A percentile compares a stretch with the other conserved stretches of the same genome.
phyloP scores from a whole-genome alignment of 2,329 filamentous ascomycete species.

The Paraconiothyrium brasiliense region DNA sequence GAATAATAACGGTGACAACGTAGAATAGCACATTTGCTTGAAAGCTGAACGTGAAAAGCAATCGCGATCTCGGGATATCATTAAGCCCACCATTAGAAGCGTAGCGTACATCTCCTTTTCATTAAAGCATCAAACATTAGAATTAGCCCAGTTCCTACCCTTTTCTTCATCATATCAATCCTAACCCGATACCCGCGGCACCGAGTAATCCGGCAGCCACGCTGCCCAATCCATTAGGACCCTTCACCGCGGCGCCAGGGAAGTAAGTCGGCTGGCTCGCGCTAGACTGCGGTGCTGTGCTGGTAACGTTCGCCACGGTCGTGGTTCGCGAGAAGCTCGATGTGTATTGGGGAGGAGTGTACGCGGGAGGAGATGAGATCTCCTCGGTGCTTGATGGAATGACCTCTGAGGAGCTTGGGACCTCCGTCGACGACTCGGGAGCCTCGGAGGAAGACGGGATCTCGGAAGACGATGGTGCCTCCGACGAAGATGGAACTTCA shows the following conservation, averaged over 20 bases:
- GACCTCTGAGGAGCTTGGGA: constrained; percentile 6
- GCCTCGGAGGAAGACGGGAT: not conserved
- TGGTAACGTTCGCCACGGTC: constrained; percentile 12
- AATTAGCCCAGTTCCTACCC: not conserved
- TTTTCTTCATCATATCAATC: constrained; percentile 28
- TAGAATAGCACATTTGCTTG: too few species aligned
- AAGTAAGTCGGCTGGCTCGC: constrained; percentile 17
- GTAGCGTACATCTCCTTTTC: constrained; percentile 12
- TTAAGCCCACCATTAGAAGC: constrained; percentile 14
- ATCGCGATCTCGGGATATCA: constrained; percentile 4
- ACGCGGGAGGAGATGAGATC: constrained; percentile 11
- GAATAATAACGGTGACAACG: too few species aligned
- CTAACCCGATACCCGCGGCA: constrained; percentile 32
- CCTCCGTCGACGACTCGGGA: not conserved
- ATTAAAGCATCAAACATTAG: constrained; percentile 18
- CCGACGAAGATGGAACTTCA: constrained; percentile 25
- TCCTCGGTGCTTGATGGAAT: constrained; percentile 11
- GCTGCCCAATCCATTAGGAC: constrained; percentile 18
- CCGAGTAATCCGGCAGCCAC: constrained; percentile 30
- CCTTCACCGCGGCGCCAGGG: constrained; percentile 23
- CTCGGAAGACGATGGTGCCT: not conserved
- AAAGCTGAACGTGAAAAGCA: not conserved
- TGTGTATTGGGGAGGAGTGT: constrained; percentile 1
- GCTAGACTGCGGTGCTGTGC: constrained; percentile 11
- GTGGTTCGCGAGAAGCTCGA: constrained; percentile 16